A percentile compares a stretch with the other conserved stretches of the same genome.
These are phyloP conservation scores for Lasiosphaeris hirsuta DNA, from an alignment of 495 filamentous ascomycete genomes.

Conservation along the genomic window DNA sequence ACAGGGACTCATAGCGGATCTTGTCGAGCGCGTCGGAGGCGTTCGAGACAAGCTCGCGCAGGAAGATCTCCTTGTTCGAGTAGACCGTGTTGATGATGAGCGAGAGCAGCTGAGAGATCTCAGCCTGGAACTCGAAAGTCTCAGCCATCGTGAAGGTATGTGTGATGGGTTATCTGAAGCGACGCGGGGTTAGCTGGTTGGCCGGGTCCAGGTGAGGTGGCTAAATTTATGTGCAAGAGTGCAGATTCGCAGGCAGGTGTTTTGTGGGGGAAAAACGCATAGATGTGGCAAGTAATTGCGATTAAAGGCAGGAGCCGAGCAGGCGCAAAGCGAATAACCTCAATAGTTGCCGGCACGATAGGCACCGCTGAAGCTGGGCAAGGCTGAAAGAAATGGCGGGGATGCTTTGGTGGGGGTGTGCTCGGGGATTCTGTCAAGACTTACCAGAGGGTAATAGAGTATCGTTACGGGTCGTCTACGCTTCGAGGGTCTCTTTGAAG, in stretches of 20 bases:
- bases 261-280: neutral
- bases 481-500: conserved; percentile 10
- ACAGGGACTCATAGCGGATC: conserved; percentile 97
- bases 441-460: conserved; percentile 22
- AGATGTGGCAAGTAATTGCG: neutral
- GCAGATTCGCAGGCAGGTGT: too few species aligned
- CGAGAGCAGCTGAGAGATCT: conserved; percentile 99
- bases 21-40: conserved; percentile 98
- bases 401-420: neutral
- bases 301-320: neutral
- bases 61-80: conserved; percentile 99
- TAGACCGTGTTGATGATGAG: conserved; percentile 99
- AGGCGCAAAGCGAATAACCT: neutral
- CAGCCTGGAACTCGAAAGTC: conserved; percentile 99
- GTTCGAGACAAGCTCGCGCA: conserved; percentile 97
- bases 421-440: conserved; percentile 11
- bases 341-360: neutral
- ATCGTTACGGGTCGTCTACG: conserved; percentile 16
- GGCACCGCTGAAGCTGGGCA: neutral
- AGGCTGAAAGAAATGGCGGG: conserved; percentile 3
- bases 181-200: conserved; percentile 9
- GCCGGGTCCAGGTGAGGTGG: neutral
- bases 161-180: conserved; percentile 26
- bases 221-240: too few species aligned
- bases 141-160: conserved; percentile 68